Percentiles rank a stretch among this genome's conserved stretches.
Conservation (phyloP, 352 stramenopile species). For the Blastocystis sp. region DNA sequence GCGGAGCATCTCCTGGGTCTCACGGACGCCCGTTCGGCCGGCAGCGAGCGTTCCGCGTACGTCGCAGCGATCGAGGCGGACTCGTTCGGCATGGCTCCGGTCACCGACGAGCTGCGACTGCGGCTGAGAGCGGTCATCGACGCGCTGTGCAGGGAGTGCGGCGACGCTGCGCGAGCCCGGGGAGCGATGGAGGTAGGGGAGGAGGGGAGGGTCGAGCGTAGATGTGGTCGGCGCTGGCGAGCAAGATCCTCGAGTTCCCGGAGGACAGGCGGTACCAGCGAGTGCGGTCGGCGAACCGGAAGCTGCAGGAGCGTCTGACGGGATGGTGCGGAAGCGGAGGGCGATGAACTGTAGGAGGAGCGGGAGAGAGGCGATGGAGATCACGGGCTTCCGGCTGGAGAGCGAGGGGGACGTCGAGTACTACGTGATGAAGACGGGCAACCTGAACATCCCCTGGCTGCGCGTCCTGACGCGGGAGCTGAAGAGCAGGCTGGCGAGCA, state of each 20-base stretch:
- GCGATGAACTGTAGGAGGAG: not conserved
- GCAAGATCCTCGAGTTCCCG: not conserved
- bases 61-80: not conserved
- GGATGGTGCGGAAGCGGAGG: not conserved
- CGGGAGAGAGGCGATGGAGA: not conserved
- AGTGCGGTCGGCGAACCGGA: not conserved
- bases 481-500: not conserved
- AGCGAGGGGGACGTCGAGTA: not conserved
- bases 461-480: not conserved
- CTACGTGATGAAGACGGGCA: constrained; percentile 17
- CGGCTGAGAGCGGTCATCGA: not conserved
- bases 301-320: not conserved
- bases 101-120: not conserved
- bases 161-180: not conserved
- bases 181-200: not conserved
- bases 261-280: not conserved
- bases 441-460: constrained; percentile 42
- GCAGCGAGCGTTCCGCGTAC: not conserved
- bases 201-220: not conserved
- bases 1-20: not conserved
- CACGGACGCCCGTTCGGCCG: not conserved
- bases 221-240: not conserved
- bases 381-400: constrained; percentile 15
- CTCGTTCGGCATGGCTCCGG: not conserved
- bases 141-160: not conserved